phyloP scores from a whole-genome alignment of 2,329 filamentous ascomycete genomes.

The Ophiostoma quercus region DNA sequence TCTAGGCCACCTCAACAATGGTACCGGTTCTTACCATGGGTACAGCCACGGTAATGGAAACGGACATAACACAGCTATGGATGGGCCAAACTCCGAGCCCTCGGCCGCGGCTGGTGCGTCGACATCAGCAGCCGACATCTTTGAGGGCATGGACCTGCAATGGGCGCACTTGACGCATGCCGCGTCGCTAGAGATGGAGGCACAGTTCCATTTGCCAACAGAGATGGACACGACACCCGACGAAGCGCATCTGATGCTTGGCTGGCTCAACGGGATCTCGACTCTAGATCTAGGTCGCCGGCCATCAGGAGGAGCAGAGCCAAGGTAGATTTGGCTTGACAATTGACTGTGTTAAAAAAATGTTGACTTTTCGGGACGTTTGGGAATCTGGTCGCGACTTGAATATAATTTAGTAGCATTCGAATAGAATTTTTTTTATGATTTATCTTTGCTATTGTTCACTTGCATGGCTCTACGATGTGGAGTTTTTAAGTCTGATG shows the following conservation, averaged over 20 bases:
- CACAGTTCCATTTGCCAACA: slow-evolving; percentile 6
- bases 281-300: not conserved
- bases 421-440: too few relatives aligned
- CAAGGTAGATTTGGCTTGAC: not conserved
- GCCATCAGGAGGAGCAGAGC: not conserved
- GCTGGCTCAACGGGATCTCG: not conserved
- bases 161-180: slow-evolving; percentile 17
- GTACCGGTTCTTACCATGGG: not conserved
- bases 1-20: not conserved
- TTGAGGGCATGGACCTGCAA: slow-evolving; percentile 23
- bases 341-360: not conserved
- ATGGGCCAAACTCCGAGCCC: not conserved
- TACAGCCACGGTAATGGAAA: not conserved
- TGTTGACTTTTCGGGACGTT: not conserved
- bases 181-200: slow-evolving; percentile 12
- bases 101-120: not conserved
- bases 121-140: slow-evolving; percentile 4
- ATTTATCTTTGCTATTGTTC: too few relatives aligned
- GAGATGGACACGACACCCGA: not conserved
- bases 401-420: not conserved
- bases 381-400: not conserved
- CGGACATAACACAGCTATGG: not conserved
- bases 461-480: too few relatives aligned
- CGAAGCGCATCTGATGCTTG: not conserved
- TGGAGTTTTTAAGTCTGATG: too few relatives aligned